A percentile compares a stretch with the other conserved stretches of the same genome.
Evolutionary conservation across 345 rosid species (phyloP).

Genomic region (Trapa bicornis): DNA sequence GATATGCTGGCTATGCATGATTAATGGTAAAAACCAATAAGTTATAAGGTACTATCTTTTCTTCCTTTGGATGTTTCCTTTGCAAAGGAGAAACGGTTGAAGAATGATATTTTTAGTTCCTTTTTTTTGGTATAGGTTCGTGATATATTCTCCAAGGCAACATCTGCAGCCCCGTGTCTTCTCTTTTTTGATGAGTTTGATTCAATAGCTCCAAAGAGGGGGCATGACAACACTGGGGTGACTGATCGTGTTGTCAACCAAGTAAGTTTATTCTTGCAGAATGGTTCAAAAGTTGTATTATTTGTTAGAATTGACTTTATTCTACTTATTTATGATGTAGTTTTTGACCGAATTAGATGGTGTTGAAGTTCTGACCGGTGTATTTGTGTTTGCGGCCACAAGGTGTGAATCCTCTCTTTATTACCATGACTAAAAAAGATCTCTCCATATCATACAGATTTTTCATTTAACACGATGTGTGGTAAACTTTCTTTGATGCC

Average conservation of each 20-base stretch:
- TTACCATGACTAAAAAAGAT: not conserved
- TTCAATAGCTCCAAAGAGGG: constrained; percentile 96
- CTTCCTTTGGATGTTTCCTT: not conserved
- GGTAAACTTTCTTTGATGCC: not conserved
- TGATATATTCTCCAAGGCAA: constrained; percentile 85
- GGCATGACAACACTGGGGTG: constrained; percentile 95
- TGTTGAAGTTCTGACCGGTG: constrained; percentile 83
- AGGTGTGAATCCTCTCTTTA: constrained; percentile 32
- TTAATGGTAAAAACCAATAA: not conserved
- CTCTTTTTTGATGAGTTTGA: constrained; percentile 97
- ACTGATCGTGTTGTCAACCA: constrained; percentile 97
- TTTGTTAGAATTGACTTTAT: constrained; percentile 12
- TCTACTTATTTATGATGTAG: constrained; percentile 21
- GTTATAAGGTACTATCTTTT: not conserved
- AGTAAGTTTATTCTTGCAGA: constrained; percentile 33
- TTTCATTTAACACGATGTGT: not conserved
- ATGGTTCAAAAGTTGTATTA: constrained; percentile 1
- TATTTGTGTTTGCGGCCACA: constrained; percentile 85
- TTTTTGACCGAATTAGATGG: constrained; percentile 87
- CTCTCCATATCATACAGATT: not conserved
- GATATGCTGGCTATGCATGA: not conserved
- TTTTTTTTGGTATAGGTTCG: constrained; percentile 48
- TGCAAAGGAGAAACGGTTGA: not conserved
- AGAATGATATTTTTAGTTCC: not conserved
- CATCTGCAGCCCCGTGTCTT: constrained; percentile 94